Base-by-base conservation (phyloP, 2,329 filamentous ascomycete genomes). In the Alternaria panax region DNA sequence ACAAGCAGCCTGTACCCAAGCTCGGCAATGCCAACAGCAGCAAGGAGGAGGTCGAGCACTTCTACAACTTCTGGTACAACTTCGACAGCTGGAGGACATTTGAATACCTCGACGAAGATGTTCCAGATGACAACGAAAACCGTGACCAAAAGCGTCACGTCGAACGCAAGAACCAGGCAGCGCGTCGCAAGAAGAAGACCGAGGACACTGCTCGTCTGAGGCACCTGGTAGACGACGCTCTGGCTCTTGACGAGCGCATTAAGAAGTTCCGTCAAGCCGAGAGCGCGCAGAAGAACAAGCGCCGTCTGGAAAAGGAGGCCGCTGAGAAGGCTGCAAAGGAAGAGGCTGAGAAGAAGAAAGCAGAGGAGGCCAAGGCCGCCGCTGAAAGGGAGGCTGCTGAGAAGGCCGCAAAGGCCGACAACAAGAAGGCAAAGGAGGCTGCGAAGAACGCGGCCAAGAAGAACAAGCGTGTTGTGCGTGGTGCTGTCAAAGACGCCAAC, bases 61-160 rank as follows among this genome's bases (percentile, higher is more conserved):
- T 99, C 81, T 99, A 99, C 87, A 97, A 99, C 86, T 99, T 98
- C 85, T 99, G 92, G 90, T 99, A 98, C 86, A 96, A 94, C 86
- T 96, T 99, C 74, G 95, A 99, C 86, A 95, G 91, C 80, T 99
- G 95, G 95, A 87, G 95, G 63, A 89, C 91, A 3, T 99, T 99
- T 75, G 95, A 99, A 83, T 99, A 99, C 81, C 91, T 96, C 60
- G 95, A 99, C 76, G 95, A 99, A 84, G 95, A 99, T 77, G 94
- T 99, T 28, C 95, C 95, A 40, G 95, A 99, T 75, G 95, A 99
- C 85, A 97, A 95, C 80, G 95, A 98, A 84, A 97, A 93, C 85
- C 93, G 95, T 79, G 94, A 98, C 83, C 95, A 99, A 85, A 98
- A 97, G 86, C 92, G 95, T 59, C 94, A 99, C 81, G 89, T 95